Evolutionary conservation across 345 rosid species (phyloP).

Genomic region (Populus simonii): DNA sequence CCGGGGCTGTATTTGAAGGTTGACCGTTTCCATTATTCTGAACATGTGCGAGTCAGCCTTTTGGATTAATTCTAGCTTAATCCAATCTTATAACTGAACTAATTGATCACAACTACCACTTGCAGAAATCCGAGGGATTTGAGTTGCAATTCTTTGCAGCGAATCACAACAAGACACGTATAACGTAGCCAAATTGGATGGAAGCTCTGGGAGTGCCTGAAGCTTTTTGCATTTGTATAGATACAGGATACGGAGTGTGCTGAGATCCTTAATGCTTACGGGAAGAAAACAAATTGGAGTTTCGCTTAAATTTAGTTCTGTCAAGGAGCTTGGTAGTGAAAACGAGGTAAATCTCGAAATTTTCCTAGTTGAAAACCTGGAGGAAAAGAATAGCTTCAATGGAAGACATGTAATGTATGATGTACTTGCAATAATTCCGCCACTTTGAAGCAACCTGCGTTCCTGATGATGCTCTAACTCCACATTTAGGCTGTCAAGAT

Average conservation of each 20-base stretch:
- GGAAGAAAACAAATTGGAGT: neutral
- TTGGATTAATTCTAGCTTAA: neutral
- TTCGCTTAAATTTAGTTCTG: neutral
- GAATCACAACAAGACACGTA: neutral
- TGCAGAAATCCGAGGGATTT: no score
- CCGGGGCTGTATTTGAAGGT: no score
- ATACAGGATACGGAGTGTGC: accelerated
- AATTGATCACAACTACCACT: neutral
- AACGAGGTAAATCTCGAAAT: no score
- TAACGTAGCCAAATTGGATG: neutral
- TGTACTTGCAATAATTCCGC: neutral
- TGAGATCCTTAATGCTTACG: neutral
- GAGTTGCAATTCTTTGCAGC: neutral
- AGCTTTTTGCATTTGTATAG: neutral
- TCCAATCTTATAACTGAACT: neutral
- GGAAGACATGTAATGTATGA: neutral
- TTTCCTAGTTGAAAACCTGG: neutral
- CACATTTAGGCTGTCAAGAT: neutral
- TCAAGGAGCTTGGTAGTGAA: neutral
- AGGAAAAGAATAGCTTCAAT: no score
- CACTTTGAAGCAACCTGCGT: neutral
- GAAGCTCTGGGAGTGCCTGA: neutral
- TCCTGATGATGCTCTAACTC: neutral
- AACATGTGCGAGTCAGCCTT: neutral
- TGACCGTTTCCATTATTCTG: no score